Conservation (phyloP, 352 stramenopile genomes). For the Globisporangium sylvaticum region DNA sequence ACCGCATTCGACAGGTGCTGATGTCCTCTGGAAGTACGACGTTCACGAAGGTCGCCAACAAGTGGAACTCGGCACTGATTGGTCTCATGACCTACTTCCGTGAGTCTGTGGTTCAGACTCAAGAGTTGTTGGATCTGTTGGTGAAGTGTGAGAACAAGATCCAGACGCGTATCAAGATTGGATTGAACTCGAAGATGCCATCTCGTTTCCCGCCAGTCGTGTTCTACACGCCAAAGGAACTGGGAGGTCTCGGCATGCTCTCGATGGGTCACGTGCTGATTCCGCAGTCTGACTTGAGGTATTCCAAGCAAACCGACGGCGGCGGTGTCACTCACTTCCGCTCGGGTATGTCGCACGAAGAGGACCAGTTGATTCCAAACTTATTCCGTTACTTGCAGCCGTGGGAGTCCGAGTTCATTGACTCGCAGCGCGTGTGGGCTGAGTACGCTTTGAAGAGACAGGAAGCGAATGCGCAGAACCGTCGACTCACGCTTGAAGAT, state of each 20-base stretch:
- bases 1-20: slow-evolving; percentile 98
- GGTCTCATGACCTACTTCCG: slow-evolving; percentile 99
- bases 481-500: slow-evolving; percentile 98
- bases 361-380: slow-evolving; percentile 99
- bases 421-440: slow-evolving; percentile 99
- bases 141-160: slow-evolving; percentile 99
- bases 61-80: slow-evolving; percentile 95
- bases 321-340: slow-evolving; percentile 99
- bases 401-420: slow-evolving; percentile 99
- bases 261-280: slow-evolving; percentile 99
- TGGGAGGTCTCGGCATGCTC: slow-evolving; percentile 99
- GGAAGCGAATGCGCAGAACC: slow-evolving; percentile 99
- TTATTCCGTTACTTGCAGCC: slow-evolving; percentile 99
- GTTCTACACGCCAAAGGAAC: slow-evolving; percentile 99
- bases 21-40: slow-evolving; percentile 99
- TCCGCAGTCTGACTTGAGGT: slow-evolving; percentile 97
- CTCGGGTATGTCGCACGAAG: slow-evolving; percentile 95
- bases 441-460: slow-evolving; percentile 99
- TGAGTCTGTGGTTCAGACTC: slow-evolving; percentile 98
- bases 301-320: slow-evolving; percentile 98
- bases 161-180: slow-evolving; percentile 99
- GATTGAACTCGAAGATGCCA: slow-evolving; percentile 99
- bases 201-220: slow-evolving; percentile 98
- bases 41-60: slow-evolving; percentile 99
- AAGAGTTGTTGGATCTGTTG: slow-evolving; percentile 99